Percentiles rank a stretch among this genome's conserved stretches.
Evolutionary conservation across 202 grass and related monocot genomes (phyloP).

Genomic region (Panicum virgatum): DNA sequence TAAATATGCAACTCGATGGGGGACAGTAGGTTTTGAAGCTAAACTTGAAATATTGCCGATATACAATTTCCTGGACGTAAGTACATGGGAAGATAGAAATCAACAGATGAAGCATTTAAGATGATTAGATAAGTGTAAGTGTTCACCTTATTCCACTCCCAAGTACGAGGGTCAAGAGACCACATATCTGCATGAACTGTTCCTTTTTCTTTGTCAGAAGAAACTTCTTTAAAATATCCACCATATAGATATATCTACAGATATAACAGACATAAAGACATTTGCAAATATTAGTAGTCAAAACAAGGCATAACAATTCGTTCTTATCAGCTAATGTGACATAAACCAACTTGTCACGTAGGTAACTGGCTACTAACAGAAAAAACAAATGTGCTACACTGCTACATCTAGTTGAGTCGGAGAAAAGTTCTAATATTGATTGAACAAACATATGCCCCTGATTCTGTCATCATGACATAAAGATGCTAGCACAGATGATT

Average conservation of each 20-base stretch:
- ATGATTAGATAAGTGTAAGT: slow-evolving; percentile 39
- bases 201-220: slow-evolving; percentile 95
- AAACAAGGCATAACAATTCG: slow-evolving; percentile 8
- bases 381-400: slow-evolving; percentile 17
- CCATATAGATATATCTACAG: slow-evolving; percentile 94
- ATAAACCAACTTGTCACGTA: neutral
- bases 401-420: slow-evolving; percentile 14
- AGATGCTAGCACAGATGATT: neutral
- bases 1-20: slow-evolving; percentile 31
- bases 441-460: slow-evolving; percentile 4
- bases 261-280: neutral
- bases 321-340: neutral
- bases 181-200: slow-evolving; percentile 95
- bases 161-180: slow-evolving; percentile 94
- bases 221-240: slow-evolving; percentile 97
- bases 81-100: slow-evolving; percentile 15
- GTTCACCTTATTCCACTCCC: slow-evolving; percentile 96
- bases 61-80: slow-evolving; percentile 1
- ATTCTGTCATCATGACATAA: slow-evolving; percentile 21
- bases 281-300: slow-evolving; percentile 26
- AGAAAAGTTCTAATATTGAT: neutral
- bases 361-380: neutral
- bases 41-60: slow-evolving; percentile 4
- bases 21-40: slow-evolving; percentile 8
- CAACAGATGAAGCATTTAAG: neutral